Percentiles rank a stretch among this genome's conserved stretches.
Evolutionary conservation across 1,284 basidiomycete genomes (phyloP).

Genomic region (Gomphus bonarii): DNA sequence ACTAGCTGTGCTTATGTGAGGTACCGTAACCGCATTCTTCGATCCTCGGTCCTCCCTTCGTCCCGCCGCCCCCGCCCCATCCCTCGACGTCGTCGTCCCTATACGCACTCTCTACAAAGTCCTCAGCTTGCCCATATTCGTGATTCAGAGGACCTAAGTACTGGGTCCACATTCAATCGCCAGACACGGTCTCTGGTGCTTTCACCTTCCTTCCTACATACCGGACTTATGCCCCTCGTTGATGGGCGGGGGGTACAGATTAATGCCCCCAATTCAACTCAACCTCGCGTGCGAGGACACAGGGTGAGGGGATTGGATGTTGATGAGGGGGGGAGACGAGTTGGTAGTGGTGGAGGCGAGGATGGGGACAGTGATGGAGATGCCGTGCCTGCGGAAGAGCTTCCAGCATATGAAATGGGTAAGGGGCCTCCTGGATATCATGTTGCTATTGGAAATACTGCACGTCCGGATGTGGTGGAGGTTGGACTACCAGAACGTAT

Average conservation of each 20-base stretch:
- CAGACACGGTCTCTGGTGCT: background rate
- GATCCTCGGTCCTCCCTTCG: background rate
- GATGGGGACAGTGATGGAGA: background rate
- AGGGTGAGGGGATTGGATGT: conserved; percentile 3
- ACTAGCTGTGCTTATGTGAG: background rate
- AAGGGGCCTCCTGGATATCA: conserved; percentile 7
- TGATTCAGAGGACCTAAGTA: background rate
- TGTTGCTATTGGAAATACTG: background rate
- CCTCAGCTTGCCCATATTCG: background rate
- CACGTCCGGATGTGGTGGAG: background rate
- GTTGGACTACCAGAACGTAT: background rate
- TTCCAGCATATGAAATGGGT: conserved; percentile 6
- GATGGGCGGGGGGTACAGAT: background rate
- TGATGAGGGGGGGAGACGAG: conserved; percentile 1
- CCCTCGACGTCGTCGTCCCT: background rate
- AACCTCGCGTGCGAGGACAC: background rate
- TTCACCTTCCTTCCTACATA: conserved; percentile 2
- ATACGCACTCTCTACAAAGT: background rate
- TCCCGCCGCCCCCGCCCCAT: background rate
- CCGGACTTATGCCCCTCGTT: conserved; percentile 4
- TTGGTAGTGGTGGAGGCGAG: background rate
- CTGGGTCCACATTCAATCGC: background rate
- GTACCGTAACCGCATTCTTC: background rate
- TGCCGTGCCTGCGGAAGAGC: background rate
- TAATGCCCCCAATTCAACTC: background rate